Evolutionary conservation across 2,329 filamentous ascomycete genomes (phyloP), one percentile per base, ranked within the genome.

Genomic region (Nigrospora sphaerica): DNA sequence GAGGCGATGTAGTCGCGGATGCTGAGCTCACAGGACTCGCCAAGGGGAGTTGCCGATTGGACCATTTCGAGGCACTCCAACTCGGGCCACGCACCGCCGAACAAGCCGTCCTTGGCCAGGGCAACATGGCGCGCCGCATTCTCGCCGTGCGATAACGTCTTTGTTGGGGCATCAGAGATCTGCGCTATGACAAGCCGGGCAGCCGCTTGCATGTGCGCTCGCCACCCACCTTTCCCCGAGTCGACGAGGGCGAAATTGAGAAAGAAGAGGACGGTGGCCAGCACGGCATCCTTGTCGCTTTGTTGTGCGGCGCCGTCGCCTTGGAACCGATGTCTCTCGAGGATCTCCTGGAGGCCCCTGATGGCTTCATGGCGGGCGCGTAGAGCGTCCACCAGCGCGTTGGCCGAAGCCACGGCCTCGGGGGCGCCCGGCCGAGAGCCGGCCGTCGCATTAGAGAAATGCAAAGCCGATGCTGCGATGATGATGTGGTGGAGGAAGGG

Each of bases 211-310:
- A 76, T 62, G 53, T 76, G 73, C 38, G 65, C 59, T 50, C 67
- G 67, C 73, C 73, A 75, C 47, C 64, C 65, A 18, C 63, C 63
- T 48, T 64, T 67, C 12, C 72, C 69, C 12, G 73, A 57, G 49
- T 76, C 72, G 39, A 76, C 71, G n/a, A 76, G 60, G 43, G 75
- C 64, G 49, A 76, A 73, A 49, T 74, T 73, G 57, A 76, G 64
- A 47, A 75, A 74, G 56, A 75, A 75, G 42, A 75, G 65, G 47
- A 74, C 68, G 2, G 73, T 71, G 10, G 72, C 72, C 14, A 75
- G 59, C 28, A 72, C 59, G 32, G 73, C 68, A 50, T 75, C 71
- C 39, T 65, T 70, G 44, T 69, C 62, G 35, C 64, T 55, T 16
- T 65, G 62, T 17, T 42, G 16, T 2, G 28, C 16, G 10, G 42